Base-by-base conservation (phyloP, 805 yeast species). In the Yarrowia yakushimensis region DNA sequence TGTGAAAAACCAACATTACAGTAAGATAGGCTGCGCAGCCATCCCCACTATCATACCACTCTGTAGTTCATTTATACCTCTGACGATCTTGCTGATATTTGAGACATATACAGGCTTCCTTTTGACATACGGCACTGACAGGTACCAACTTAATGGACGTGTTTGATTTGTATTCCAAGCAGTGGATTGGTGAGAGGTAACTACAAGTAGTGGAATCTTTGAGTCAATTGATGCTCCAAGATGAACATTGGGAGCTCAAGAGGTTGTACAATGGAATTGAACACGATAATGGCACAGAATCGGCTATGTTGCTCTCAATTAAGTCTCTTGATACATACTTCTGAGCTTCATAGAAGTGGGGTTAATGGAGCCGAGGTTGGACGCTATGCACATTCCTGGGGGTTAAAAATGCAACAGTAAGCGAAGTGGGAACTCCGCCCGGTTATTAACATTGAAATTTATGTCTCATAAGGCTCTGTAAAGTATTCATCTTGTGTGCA, bases 331-430 rank as follows among this genome's bases (percentile, higher is more conserved):
- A 20, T 13, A 28, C 27, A 45, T 30, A 48, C 55, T 48, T 48
- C 34, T 20, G 55, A 48, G 55, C 55, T 48, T 48, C 55, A 22
- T 31, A 9, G 8, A 13, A 2, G 22, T 22, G 55, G 27, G 55
- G 39, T 15, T 30, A 30, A 10, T 30, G 39, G 55, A 48, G 55
- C 55, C 55, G 55, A 48, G 55, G 39, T 48, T 4, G 48, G 48
- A 11, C 33, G 25, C 18, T 30, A 13, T 20, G 50, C 28, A 18
- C 50, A 27, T 45, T 45, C 34, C 50, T 13, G 2, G 48, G 12
- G 1, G 48, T 15, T 10, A 42, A 25, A 17, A 4, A 43, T 43
- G 50, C 50, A 43, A n/a, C 31, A 15, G 43, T 11, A 25, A 25
- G 9, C 5, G n/a, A 9, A 8, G 3, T 28, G 2, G 10, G 3